Evolutionary conservation across 345 rosid species (phyloP).

Genomic region (Arabis alpina): DNA sequence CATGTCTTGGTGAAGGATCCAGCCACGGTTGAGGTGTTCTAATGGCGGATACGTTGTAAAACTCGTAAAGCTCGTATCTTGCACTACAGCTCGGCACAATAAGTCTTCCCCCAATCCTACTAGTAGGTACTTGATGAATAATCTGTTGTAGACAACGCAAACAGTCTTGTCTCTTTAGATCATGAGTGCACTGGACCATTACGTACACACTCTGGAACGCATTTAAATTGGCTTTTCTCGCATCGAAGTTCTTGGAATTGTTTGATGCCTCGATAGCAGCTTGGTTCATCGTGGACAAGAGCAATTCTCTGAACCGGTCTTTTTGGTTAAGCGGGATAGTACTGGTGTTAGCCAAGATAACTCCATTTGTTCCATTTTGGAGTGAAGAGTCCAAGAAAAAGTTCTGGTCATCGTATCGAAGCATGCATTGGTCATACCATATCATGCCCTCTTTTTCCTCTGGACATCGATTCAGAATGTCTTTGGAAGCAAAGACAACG

Average conservation of each 20-base stretch:
- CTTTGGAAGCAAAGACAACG: background rate
- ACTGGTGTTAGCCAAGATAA: background rate
- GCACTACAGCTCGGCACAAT: slow-evolving; percentile 40
- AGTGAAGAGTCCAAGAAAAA: background rate
- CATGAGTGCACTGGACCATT: slow-evolving; percentile 56
- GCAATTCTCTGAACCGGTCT: background rate
- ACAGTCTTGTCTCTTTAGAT: slow-evolving; percentile 31
- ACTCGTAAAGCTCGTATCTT: slow-evolving; percentile 40
- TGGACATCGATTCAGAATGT: slow-evolving; percentile 31
- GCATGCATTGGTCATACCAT: slow-evolving; percentile 44
- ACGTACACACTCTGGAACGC: slow-evolving; percentile 26
- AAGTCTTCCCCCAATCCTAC: slow-evolving; percentile 38
- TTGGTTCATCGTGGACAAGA: background rate
- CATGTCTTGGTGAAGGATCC: background rate
- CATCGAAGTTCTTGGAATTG: slow-evolving; percentile 36
- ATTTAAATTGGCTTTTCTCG: background rate
- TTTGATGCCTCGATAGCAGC: background rate
- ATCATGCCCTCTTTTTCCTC: slow-evolving; percentile 18
- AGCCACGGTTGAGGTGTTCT: background rate
- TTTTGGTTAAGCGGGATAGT: background rate
- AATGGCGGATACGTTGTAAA: slow-evolving; percentile 30
- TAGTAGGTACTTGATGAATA: background rate
- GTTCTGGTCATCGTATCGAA: slow-evolving; percentile 39
- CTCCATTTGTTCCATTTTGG: background rate
- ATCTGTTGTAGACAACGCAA: slow-evolving; percentile 23